Conservation (phyloP, 768 basidiomycete genomes). For the Leucocoprinus leucothites region DNA sequence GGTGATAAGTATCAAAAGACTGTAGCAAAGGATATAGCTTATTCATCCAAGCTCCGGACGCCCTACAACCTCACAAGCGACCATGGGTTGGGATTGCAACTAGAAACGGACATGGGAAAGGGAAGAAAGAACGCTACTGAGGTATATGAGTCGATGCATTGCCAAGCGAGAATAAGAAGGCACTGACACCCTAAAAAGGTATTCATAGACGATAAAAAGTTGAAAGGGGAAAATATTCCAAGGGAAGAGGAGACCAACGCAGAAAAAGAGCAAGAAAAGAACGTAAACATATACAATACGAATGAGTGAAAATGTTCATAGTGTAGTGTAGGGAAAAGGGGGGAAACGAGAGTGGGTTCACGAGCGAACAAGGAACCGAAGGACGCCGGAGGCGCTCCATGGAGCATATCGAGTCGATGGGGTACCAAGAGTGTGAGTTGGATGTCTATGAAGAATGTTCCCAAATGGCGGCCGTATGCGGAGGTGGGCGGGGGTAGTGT, state of each 20-base stretch:
- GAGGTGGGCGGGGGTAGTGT: constrained; percentile 1
- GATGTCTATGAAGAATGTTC: constrained; percentile 4
- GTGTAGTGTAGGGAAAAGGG: constrained; percentile 1
- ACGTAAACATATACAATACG: constrained; percentile 15
- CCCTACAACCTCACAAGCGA: constrained; percentile 5
- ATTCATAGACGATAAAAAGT: constrained; percentile 11
- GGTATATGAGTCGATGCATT: constrained; percentile 10
- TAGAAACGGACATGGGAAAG: neutral
- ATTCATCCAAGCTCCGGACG: constrained; percentile 11
- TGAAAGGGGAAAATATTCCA: constrained; percentile 15
- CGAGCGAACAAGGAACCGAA: constrained; percentile 3
- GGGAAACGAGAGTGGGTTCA: constrained; percentile 2
- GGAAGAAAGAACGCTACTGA: neutral
- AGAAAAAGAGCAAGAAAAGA: constrained; percentile 14
- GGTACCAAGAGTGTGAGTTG: neutral
- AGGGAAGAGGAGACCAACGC: constrained; percentile 9
- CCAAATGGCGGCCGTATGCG: neutral
- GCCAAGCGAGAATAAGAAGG: constrained; percentile 10
- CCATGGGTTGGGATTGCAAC: neutral
- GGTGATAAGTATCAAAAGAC: neutral
- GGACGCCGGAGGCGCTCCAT: neutral
- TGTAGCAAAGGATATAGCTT: neutral
- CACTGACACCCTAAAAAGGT: constrained; percentile 7
- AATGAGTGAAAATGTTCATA: constrained; percentile 7
- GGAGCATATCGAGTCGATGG: neutral